Base-by-base conservation (phyloP, 352 stramenopile genomes). In the Globisporangium camurandrum region DNA sequence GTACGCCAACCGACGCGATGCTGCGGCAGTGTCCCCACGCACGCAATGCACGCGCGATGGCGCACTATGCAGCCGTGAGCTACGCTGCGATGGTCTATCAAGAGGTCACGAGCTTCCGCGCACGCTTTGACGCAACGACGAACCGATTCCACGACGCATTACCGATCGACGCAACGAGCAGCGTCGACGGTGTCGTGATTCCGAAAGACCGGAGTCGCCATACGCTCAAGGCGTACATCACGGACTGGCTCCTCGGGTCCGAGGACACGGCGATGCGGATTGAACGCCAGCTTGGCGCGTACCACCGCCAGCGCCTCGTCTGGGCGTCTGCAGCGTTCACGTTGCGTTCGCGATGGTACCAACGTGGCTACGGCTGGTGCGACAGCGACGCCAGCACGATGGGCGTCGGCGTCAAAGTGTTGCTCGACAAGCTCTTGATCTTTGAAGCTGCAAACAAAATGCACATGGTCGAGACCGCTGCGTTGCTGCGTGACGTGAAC, bases 381-480 rank as follows among this genome's bases (percentile, higher is more conserved):
- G 77, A 88, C 31, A n/a, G n/a, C n/a, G 58, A 65, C 30, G 54
- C 57, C n/a, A 64, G 54, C 23, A 63, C 75, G 28, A n/a, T n/a
- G n/a, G 75, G 75, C n/a, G 77, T 80, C 0, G 77, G 77, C 19
- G 72, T 88, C 0, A 82, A 84, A 24, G 56, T 83, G 5, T 49
- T 88, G 3, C 48, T 88, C 24, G 51, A 83, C 34, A 64, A 64
- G 23, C 54, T 88, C 10, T 48, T 86, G 17, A 43, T 86, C 4
- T 81, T 85, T 37, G 73, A 82, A 24, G 62, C 68, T 16, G 77
- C 69, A 5, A 85, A 88, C 58, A 85, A 84, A 24, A 86, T 88
- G 74, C 67, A 88, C 60, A 88, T 88, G 77, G 51, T 81, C 10
- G 57, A 74, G n/a, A 85, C 74, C 0, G 64, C 84, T 34, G 61